Conservation (phyloP, 2,329 filamentous ascomycete species). For the Sporothrix inflata region DNA sequence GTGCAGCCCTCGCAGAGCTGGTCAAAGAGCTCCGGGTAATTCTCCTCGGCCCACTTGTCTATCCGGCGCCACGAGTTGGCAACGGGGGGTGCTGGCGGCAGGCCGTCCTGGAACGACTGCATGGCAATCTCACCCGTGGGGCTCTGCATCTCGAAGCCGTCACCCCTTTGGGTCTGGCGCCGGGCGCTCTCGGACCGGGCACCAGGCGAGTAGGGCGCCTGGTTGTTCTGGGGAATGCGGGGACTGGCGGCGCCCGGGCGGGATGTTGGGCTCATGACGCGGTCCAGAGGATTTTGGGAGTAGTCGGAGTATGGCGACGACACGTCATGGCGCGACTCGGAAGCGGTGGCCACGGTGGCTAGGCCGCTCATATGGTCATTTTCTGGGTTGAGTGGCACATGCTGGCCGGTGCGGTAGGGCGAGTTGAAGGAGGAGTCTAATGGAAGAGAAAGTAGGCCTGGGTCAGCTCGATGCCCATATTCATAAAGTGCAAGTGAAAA, state of each 20-base stretch:
- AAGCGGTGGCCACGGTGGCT: conserved; percentile 85
- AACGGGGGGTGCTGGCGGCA: conserved; percentile 86
- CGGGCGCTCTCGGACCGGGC: conserved; percentile 77
- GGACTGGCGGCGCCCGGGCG: conserved; percentile 18
- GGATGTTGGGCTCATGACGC: conserved; percentile 28
- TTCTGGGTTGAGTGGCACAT: conserved; percentile 78
- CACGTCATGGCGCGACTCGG: conserved; percentile 85
- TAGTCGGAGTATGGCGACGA: conserved; percentile 79
- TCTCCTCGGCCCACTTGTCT: conserved; percentile 89
- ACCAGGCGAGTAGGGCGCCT: conserved; percentile 79
- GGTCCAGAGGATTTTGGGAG: conserved; percentile 41
- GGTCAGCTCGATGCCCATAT: background rate
- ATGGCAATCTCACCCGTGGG: conserved; percentile 84
- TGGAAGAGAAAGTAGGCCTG: background rate
- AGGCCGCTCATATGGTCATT: conserved; percentile 75
- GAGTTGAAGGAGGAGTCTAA: conserved; percentile 91
- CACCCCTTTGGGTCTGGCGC: conserved; percentile 63
- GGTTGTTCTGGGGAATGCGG: conserved; percentile 17
- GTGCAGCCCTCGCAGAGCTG: conserved; percentile 92
- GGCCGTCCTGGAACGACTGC: conserved; percentile 91
- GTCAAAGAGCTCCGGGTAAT: conserved; percentile 93
- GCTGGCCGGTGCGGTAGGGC: conserved; percentile 85
- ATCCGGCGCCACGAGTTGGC: conserved; percentile 92
- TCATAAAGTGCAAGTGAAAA: background rate
- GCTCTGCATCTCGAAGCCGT: conserved; percentile 71